Evolutionary conservation across 768 basidiomycete species (phyloP).

Genomic region (Porphyrellus cyaneotinctus): DNA sequence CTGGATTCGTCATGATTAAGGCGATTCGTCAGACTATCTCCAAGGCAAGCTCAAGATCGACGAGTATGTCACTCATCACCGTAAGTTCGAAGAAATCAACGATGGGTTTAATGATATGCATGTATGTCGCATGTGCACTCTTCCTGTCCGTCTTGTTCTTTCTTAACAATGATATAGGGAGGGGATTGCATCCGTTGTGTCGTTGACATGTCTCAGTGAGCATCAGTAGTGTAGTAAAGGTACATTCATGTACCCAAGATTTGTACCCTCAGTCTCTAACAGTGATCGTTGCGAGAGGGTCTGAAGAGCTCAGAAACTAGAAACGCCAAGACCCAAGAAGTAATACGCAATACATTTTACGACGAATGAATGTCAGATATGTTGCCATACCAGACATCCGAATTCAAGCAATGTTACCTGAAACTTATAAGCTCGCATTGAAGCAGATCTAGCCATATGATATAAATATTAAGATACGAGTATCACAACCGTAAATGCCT

Average conservation of each 20-base stretch:
- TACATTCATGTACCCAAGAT: background rate
- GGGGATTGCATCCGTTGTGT: conserved; percentile 95
- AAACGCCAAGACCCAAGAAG: too few species aligned
- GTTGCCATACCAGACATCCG: too few species aligned
- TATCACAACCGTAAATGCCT: conserved; percentile 8
- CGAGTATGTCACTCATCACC: conserved; percentile 91
- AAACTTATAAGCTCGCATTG: background rate
- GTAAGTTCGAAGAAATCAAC: conserved; percentile 71
- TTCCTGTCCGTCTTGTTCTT: background rate
- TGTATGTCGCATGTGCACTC: conserved; percentile 47
- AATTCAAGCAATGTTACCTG: too few species aligned
- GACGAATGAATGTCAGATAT: too few species aligned
- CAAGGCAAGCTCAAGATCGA: conserved; percentile 82
- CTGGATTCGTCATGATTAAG: background rate
- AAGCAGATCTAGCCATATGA: conserved; percentile 1
- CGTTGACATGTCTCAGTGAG: conserved; percentile 71
- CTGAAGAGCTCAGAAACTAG: background rate
- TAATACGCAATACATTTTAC: too few species aligned
- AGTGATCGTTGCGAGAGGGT: background rate
- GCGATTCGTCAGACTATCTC: conserved; percentile 63
- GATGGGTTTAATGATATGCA: conserved; percentile 96
- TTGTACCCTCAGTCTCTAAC: conserved; percentile 2
- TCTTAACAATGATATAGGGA: conserved; percentile 30
- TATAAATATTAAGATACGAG: conserved; percentile 10
- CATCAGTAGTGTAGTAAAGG: background rate